Evolutionary conservation across 139 green algal species (phyloP).

Genomic region (Chlamydomonas schloesseri): DNA sequence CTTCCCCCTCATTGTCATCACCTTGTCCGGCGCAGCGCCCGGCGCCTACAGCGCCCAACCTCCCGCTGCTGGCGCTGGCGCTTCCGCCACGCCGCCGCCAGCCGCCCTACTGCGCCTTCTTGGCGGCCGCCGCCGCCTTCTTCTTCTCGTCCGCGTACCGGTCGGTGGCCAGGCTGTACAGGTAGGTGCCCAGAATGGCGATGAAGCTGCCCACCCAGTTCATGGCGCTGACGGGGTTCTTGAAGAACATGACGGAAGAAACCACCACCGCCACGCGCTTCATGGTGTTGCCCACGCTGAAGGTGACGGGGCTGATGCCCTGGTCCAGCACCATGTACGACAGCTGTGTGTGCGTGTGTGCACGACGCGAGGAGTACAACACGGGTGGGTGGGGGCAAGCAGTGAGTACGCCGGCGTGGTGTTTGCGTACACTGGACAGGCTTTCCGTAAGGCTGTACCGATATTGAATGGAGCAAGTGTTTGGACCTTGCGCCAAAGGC

Average conservation of each 20-base stretch:
- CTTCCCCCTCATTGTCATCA: neutral
- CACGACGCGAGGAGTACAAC: too few relatives aligned
- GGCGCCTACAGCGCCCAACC: too few relatives aligned
- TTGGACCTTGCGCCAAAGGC: too few relatives aligned
- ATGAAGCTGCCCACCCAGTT: constrained; percentile 88
- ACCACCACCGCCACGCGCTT: constrained; percentile 95
- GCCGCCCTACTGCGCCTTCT: neutral
- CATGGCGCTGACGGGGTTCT: constrained; percentile 78
- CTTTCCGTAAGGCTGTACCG: too few relatives aligned
- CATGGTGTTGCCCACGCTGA: constrained; percentile 95
- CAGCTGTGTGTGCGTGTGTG: constrained; percentile 61
- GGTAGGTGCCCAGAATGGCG: constrained; percentile 88
- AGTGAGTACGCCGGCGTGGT: too few relatives aligned
- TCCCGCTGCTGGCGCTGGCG: too few relatives aligned
- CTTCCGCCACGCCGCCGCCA: too few relatives aligned
- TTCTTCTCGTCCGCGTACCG: constrained; percentile 68
- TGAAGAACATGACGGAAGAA: constrained; percentile 67
- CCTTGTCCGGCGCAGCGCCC: neutral
- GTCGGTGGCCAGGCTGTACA: constrained; percentile 86
- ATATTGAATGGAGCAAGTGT: too few relatives aligned
- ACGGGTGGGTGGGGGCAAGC: too few relatives aligned
- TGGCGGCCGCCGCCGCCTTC: constrained; percentile 11
- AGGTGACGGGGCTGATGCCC: constrained; percentile 89
- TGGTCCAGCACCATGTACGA: constrained; percentile 93
- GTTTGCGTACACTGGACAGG: too few relatives aligned